Evolutionary conservation across 305 asterid species (phyloP).

Genomic region (Fraxinus paxiana): DNA sequence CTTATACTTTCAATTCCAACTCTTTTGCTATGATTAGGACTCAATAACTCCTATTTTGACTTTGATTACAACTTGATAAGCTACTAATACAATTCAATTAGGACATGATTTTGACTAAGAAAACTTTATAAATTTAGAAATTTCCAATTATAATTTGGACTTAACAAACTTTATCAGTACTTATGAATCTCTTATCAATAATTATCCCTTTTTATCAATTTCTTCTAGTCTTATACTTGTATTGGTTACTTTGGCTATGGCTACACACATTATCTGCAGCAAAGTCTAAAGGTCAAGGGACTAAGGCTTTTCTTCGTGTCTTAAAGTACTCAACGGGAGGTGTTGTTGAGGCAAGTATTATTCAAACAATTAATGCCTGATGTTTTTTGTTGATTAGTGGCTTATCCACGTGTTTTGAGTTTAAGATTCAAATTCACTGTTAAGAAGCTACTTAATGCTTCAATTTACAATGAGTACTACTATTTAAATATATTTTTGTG

Average conservation of each 20-base stretch:
- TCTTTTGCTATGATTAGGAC: background rate
- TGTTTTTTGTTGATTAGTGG: background rate
- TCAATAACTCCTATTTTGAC: background rate
- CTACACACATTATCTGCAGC: constrained; percentile 45
- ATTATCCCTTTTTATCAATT: background rate
- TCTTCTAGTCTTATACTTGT: background rate
- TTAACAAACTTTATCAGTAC: background rate
- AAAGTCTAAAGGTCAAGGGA: constrained; percentile 58
- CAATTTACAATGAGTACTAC: background rate
- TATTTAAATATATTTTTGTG: background rate
- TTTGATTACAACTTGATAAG: background rate
- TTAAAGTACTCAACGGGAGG: constrained; percentile 85
- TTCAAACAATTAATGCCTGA: background rate
- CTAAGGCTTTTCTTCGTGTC: constrained; percentile 80
- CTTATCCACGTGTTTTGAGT: background rate
- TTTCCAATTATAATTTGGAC: background rate
- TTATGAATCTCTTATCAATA: background rate
- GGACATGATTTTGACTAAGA: background rate
- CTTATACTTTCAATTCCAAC: background rate
- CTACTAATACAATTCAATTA: background rate
- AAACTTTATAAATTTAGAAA: no score
- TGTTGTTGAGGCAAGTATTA: constrained; percentile 68
- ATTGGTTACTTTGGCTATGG: constrained; percentile 20
- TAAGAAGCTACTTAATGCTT: constrained; percentile 9
- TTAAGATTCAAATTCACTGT: background rate